Conservation (phyloP, 2,329 filamentous ascomycete genomes). For the Arachnopeziza araneosa region DNA sequence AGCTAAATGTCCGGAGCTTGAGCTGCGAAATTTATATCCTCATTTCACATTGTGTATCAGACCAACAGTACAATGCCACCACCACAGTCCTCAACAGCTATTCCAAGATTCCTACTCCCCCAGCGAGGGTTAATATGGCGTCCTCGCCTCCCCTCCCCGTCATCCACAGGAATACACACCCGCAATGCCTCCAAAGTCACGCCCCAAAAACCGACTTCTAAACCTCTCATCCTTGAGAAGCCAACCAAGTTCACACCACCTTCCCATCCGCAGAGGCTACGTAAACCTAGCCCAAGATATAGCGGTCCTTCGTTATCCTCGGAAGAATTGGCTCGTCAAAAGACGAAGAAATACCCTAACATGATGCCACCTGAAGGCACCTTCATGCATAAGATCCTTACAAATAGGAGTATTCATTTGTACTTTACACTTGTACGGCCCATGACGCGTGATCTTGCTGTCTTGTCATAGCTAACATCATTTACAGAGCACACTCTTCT, state of each 20-base stretch:
- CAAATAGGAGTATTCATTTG: conserved; percentile 69
- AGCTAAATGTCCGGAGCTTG: background rate
- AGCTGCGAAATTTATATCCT: background rate
- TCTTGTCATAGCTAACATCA: background rate
- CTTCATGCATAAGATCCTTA: conserved; percentile 79
- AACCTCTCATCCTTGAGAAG: conserved; percentile 72
- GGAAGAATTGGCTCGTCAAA: conserved; percentile 61
- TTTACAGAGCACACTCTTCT: conserved; percentile 27
- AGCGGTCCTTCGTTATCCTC: conserved; percentile 62
- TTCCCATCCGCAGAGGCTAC: conserved; percentile 72
- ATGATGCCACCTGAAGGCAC: conserved; percentile 82
- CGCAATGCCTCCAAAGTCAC: conserved; percentile 29
- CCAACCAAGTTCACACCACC: conserved; percentile 87
- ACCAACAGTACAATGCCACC: conserved; percentile 21
- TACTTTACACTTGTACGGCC: conserved; percentile 72
- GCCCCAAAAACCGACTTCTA: conserved; percentile 28
- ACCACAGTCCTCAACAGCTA: conserved; percentile 41
- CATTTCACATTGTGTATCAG: background rate
- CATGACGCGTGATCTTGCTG: background rate
- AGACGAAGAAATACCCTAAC: conserved; percentile 72
- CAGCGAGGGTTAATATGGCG: conserved; percentile 53
- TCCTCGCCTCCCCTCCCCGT: conserved; percentile 24
- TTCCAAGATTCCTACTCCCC: conserved; percentile 65
- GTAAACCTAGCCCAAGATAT: conserved; percentile 57
- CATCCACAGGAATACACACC: conserved; percentile 21